A percentile compares a stretch with the other conserved stretches of the same genome.
Conservation (phyloP, 345 rosid species). For the Populus davidiana region DNA sequence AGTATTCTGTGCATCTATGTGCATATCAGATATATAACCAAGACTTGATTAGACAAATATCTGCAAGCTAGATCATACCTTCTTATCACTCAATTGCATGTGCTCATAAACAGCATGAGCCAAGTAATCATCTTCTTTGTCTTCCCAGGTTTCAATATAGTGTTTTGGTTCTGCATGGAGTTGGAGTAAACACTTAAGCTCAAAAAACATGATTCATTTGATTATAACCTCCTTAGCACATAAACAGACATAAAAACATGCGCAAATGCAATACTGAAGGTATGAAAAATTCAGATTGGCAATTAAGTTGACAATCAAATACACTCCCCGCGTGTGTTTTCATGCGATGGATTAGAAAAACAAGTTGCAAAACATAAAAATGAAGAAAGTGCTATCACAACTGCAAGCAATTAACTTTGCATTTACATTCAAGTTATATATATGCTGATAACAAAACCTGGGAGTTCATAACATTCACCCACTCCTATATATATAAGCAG, state of each 20-base stretch:
- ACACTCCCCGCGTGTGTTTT: background rate
- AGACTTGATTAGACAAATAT: background rate
- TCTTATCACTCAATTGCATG: slow-evolving; percentile 63
- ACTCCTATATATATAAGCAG: background rate
- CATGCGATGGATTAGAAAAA: background rate
- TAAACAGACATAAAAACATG: background rate
- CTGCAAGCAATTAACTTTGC: too few relatives aligned
- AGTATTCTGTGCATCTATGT: background rate
- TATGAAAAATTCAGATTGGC: background rate
- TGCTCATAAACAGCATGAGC: slow-evolving; percentile 64
- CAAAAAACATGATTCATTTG: slow-evolving; percentile 18
- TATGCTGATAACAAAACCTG: too few relatives aligned
- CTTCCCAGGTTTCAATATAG: slow-evolving; percentile 61
- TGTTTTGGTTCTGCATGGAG: slow-evolving; percentile 40
- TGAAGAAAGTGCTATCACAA: too few relatives aligned
- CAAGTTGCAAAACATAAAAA: background rate
- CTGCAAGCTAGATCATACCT: slow-evolving; percentile 32
- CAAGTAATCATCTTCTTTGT: slow-evolving; percentile 83
- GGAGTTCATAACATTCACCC: background rate
- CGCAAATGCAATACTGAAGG: background rate
- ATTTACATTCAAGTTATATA: too few relatives aligned
- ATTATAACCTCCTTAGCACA: slow-evolving; percentile 1
- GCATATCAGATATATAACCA: background rate
- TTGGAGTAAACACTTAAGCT: slow-evolving; percentile 22
- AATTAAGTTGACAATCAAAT: background rate